Evolutionary conservation across 805 yeast genomes (phyloP).

Genomic region (Metahyphopichia silvanorum): DNA sequence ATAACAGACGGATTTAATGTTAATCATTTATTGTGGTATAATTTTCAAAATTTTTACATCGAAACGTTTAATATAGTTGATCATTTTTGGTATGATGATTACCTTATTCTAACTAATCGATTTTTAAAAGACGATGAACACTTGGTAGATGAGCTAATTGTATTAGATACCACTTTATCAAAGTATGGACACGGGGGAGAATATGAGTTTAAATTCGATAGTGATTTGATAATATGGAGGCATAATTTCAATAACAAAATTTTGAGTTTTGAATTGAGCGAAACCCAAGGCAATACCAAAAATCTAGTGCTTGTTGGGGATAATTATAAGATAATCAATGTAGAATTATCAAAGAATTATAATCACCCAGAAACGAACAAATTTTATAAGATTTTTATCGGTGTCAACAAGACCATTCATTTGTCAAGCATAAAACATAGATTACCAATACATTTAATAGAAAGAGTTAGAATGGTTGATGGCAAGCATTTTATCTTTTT

Average conservation of each 20-base stretch:
- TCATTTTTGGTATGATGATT: slow-evolving; percentile 35
- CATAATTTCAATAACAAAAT: slow-evolving; percentile 26
- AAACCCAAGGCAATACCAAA: slow-evolving; percentile 2
- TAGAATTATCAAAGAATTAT: slow-evolving; percentile 16
- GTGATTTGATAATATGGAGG: slow-evolving; percentile 39
- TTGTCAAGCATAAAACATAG: slow-evolving; percentile 27
- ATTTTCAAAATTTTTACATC: slow-evolving; percentile 28
- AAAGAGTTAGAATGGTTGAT: slow-evolving; percentile 22
- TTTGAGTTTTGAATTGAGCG: slow-evolving; percentile 14
- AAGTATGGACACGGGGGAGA: slow-evolving; percentile 33
- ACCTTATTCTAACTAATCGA: slow-evolving; percentile 31
- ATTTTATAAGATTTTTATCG: slow-evolving; percentile 25
- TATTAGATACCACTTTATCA: slow-evolving; percentile 27
- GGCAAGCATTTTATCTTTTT: slow-evolving; percentile 33
- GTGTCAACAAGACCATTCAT: slow-evolving; percentile 29
- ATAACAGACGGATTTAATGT: slow-evolving; percentile 14
- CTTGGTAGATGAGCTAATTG: slow-evolving; percentile 33
- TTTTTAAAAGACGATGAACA: slow-evolving; percentile 11
- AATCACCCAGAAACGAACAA: slow-evolving; percentile 5
- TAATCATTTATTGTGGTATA: slow-evolving; percentile 39
- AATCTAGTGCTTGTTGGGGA: slow-evolving; percentile 25
- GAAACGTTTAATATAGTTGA: slow-evolving; percentile 31
- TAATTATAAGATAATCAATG: slow-evolving; percentile 24
- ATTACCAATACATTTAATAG: slow-evolving; percentile 18
- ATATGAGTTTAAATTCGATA: slow-evolving; percentile 28